phyloP scores from a whole-genome alignment of 2,329 filamentous ascomycete species.

The Colletotrichum aenigma region DNA sequence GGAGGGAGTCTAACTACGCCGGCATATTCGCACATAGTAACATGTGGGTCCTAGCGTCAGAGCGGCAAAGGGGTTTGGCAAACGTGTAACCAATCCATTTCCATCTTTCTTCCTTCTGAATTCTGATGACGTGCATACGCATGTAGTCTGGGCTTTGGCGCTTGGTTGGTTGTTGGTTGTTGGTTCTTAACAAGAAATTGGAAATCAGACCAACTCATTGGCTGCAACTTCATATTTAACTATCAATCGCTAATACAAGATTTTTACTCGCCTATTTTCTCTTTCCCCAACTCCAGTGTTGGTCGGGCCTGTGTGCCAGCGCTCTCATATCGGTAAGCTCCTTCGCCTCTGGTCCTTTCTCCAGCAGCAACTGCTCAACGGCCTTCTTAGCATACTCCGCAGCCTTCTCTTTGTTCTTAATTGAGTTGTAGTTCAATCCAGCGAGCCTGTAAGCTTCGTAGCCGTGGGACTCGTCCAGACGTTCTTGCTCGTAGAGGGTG shows the following conservation, averaged over 20 bases:
- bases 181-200: background rate
- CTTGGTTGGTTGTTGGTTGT: background rate
- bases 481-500: constrained; percentile 23
- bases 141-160: background rate
- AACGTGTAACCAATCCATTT: background rate
- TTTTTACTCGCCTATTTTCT: background rate
- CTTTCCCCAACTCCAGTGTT: constrained; percentile 19
- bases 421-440: constrained; percentile 41
- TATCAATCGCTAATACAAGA: background rate
- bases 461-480: constrained; percentile 25
- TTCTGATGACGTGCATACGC: background rate
- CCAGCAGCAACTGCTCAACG: constrained; percentile 36
- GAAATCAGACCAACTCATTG: background rate
- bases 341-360: constrained; percentile 1
- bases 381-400: constrained; percentile 40
- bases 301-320: background rate
- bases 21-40: constrained; percentile 12
- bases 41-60: constrained; percentile 19
- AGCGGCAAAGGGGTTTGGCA: background rate
- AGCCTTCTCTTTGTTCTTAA: constrained; percentile 40
- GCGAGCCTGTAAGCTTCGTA: constrained; percentile 40
- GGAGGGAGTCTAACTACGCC: constrained; percentile 14
- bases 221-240: background rate
- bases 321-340: constrained; percentile 6
- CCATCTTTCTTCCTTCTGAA: background rate